A percentile compares a stretch with the other conserved stretches of the same genome.
These are phyloP conservation scores for Cicer judaicum DNA, from an alignment of 306 rosid genomes.

Conservation along the genomic window DNA sequence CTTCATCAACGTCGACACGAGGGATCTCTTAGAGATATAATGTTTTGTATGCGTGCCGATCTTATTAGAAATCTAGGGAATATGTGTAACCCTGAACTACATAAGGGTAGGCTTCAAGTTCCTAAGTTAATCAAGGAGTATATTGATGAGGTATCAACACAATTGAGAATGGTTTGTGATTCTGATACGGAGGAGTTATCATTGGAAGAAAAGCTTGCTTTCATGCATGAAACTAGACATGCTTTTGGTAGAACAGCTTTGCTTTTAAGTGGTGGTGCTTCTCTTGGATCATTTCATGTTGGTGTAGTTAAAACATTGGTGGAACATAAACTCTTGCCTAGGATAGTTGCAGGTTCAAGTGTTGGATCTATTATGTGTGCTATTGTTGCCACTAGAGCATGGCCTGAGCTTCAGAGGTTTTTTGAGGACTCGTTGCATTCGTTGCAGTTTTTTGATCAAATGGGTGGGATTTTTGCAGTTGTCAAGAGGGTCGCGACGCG, in stretches of 20 bases:
- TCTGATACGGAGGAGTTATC: constrained; percentile 84
- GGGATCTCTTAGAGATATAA: constrained; percentile 81
- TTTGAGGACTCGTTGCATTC: constrained; percentile 92
- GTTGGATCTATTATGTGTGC: constrained; percentile 97
- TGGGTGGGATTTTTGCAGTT: constrained; percentile 91
- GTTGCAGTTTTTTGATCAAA: constrained; percentile 82
- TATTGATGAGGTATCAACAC: constrained; percentile 84
- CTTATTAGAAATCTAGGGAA: constrained; percentile 89
- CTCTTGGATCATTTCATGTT: constrained; percentile 90
- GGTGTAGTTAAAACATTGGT: constrained; percentile 91
- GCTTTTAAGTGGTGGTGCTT: constrained; percentile 97
- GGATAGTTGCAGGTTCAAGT: constrained; percentile 97
- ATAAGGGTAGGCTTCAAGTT: constrained; percentile 88
- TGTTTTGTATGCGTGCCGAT: constrained; percentile 95
- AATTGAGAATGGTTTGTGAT: constrained; percentile 89
- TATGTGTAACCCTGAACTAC: constrained; percentile 93
- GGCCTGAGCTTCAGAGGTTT: constrained; percentile 97
- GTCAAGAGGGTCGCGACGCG: constrained; percentile 82
- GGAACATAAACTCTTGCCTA: constrained; percentile 86
- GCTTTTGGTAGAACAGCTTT: constrained; percentile 97
- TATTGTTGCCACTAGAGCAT: constrained; percentile 91
- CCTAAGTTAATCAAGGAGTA: constrained; percentile 89
- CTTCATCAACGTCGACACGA: constrained; percentile 81
- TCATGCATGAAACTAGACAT: constrained; percentile 95
- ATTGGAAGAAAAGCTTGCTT: constrained; percentile 87